Evolutionary conservation across 352 stramenopile genomes (phyloP).

Genomic region (Pythium folliculosum): DNA sequence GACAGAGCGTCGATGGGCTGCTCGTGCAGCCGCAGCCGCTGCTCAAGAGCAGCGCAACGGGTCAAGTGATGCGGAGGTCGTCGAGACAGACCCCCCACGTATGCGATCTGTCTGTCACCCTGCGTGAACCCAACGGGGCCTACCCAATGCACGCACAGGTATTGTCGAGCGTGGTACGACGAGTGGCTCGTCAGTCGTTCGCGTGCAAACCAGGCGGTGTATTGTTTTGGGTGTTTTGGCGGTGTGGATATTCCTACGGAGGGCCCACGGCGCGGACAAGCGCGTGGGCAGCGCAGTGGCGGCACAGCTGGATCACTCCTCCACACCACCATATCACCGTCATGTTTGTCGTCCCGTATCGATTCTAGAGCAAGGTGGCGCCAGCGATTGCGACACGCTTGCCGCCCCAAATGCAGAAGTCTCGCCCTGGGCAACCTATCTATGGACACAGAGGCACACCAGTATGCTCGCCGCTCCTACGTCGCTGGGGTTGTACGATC

Average conservation of each 20-base stretch:
- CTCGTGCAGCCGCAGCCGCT: background rate
- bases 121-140: background rate
- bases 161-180: background rate
- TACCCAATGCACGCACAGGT: background rate
- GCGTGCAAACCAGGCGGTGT: slow-evolving; percentile 1
- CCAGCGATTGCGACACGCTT: no score
- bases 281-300: background rate
- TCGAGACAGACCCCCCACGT: background rate
- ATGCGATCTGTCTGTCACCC: background rate
- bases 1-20: background rate
- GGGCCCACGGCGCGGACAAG: background rate
- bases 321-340: no score
- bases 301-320: no score
- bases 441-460: no score
- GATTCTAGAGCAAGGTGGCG: no score
- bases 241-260: background rate
- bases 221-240: background rate
- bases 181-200: background rate
- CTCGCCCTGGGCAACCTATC: no score
- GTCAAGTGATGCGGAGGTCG: background rate
- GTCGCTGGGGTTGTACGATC: no score
- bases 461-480: no score
- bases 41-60: background rate
- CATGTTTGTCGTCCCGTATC: no score
- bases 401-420: no score